These are phyloP conservation scores for Rhododendron molle DNA, from an alignment of 148 eudicot species.

Conservation along the genomic window DNA sequence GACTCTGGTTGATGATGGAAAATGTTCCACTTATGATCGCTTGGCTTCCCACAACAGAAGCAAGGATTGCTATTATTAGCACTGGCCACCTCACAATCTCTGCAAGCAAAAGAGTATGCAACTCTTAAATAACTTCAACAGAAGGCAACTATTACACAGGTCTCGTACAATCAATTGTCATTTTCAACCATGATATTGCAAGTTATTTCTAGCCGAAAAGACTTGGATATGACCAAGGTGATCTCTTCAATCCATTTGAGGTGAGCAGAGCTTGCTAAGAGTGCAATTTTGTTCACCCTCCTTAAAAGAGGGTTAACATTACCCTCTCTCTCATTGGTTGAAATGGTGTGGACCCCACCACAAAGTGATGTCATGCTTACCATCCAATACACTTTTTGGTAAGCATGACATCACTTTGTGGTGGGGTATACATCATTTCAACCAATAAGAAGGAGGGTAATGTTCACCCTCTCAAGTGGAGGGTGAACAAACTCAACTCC, in stretches of 20 bases:
- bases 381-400: too few species aligned
- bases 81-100: slow-evolving; percentile 79
- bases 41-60: slow-evolving; percentile 66
- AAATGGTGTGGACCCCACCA: too few species aligned
- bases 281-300: too few species aligned
- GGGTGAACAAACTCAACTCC: too few species aligned
- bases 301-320: too few species aligned
- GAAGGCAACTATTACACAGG: neutral
- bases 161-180: neutral
- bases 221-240: neutral
- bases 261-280: neutral
- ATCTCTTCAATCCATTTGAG: slow-evolving; percentile 3
- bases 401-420: too few species aligned
- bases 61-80: slow-evolving; percentile 47
- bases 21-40: slow-evolving; percentile 57
- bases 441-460: too few species aligned
- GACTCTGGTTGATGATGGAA: slow-evolving; percentile 62
- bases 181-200: neutral
- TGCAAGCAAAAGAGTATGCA: slow-evolving; percentile 18
- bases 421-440: too few species aligned
- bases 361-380: too few species aligned
- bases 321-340: too few species aligned
- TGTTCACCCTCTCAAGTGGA: too few species aligned
- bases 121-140: neutral
- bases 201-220: neutral